Conservation (phyloP, 805 yeast genomes). For the Phaffomyces thermotolerans region DNA sequence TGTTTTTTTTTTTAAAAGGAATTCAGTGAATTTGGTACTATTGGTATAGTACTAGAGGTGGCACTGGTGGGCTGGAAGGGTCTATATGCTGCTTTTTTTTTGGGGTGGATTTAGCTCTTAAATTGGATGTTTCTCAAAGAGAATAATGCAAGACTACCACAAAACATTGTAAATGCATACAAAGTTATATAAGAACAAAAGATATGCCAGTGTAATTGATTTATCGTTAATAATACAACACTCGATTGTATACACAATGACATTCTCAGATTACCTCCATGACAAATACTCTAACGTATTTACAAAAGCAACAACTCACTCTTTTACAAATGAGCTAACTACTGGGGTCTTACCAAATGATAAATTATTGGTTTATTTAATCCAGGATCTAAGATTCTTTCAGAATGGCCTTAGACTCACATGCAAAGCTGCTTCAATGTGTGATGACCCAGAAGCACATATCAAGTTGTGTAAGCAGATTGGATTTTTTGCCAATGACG, state of each 20-base stretch:
- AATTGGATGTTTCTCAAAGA: too few species aligned
- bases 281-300: constrained; percentile 3
- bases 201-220: too few species aligned
- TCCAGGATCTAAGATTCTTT: constrained; percentile 44
- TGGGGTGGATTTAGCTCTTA: too few species aligned
- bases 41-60: too few species aligned
- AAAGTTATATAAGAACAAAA: not conserved
- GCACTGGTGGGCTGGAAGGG: too few species aligned
- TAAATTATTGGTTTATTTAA: constrained; percentile 36
- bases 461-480: constrained; percentile 40
- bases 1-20: too few species aligned
- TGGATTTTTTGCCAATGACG: constrained; percentile 42
- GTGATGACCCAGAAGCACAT: constrained; percentile 33
- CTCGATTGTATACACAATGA: not conserved
- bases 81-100: too few species aligned
- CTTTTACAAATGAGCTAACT: constrained; percentile 31
- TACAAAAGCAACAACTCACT: constrained; percentile 11
- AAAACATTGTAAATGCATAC: not conserved
- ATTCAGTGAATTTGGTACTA: too few species aligned
- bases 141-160: not conserved
- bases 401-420: constrained; percentile 35
- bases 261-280: constrained; percentile 6
- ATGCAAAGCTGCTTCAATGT: constrained; percentile 37
- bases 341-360: constrained; percentile 37
- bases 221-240: too few species aligned